Evolutionary conservation across 306 rosid species (phyloP), one percentile per base, ranked within the genome.

Genomic region (Hippophae tibetana): DNA sequence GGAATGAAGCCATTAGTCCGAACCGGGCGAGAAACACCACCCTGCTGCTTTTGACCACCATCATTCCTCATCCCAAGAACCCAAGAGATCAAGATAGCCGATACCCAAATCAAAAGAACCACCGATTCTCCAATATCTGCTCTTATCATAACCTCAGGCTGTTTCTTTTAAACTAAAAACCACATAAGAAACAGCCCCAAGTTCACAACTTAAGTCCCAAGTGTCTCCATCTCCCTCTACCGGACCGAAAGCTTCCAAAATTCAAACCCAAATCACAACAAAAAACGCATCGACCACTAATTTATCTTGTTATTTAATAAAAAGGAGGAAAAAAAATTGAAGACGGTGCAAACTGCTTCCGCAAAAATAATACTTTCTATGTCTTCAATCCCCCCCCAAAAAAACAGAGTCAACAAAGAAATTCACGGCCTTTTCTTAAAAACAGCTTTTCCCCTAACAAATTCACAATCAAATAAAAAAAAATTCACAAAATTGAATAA

Each of bases 31-130:
- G 80, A 70, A 55, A 61, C 82, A 40, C 74, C 76, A 58, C 77
- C 87, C 65, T 81, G 86, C 75, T 78, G 94, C 70, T 84, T 88
- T 55, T 72, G 83, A 10, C 80, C 81, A 70, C 79, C 85, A 78
- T 86, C 89, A 77, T 85, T 89, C 85, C 67, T 89, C 99, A 89
- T 88, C 83, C 93, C 99, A 84, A 80, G 75, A 63, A 70, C 66
- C 82, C 79, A 69, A 71, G 45, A 72, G 40, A 69, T 45, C 63
- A 81, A 75, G 73, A 70, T 63, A 65, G 61, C 56, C 49, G 67
- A 77, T n/a, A 81, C 25, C 81, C 78, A 81, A 49, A 76, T 51
- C 42, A 78, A 63, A 58, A 76, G 43, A 63, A 79, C 72, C 70
- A 68, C 62, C 40, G 74, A 76, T 78, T 78, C 90, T 67, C 58